Percentiles rank a stretch among this genome's conserved stretches.
These are phyloP conservation scores for Esteya vermicola DNA, from an alignment of 2,329 filamentous ascomycete genomes.

Conservation along the genomic window DNA sequence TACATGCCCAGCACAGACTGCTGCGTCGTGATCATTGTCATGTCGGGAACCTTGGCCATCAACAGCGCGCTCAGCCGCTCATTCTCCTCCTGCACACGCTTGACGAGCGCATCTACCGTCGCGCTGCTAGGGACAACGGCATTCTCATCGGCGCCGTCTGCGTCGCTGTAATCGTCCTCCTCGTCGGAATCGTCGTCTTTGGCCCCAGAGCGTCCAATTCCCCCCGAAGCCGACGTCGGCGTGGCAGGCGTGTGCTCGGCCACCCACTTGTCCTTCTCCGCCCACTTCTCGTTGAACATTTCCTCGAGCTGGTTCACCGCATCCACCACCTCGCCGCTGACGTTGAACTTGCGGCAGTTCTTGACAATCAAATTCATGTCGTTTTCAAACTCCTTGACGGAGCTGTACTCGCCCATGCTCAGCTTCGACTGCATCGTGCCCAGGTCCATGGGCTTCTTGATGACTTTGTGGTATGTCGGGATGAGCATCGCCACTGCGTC, in stretches of 20 bases:
- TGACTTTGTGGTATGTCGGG: slow-evolving; percentile 79
- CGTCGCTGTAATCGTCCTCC: slow-evolving; percentile 53
- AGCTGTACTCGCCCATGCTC: slow-evolving; percentile 63
- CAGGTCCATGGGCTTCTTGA: slow-evolving; percentile 96
- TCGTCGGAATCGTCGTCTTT: slow-evolving; percentile 61
- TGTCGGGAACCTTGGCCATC: slow-evolving; percentile 32
- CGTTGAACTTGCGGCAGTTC: slow-evolving; percentile 89
- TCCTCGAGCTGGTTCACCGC: slow-evolving; percentile 61
- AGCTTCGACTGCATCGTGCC: slow-evolving; percentile 69
- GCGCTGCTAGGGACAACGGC: slow-evolving; percentile 25
- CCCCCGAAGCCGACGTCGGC: slow-evolving; percentile 1
- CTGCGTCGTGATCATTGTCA: slow-evolving; percentile 38
- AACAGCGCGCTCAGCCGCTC: slow-evolving; percentile 41
- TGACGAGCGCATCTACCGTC: slow-evolving; percentile 38
- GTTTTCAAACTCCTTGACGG: slow-evolving; percentile 69
- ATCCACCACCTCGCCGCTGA: slow-evolving; percentile 10
- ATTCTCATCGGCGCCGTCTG: slow-evolving; percentile 44
- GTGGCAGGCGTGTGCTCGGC: slow-evolving; percentile 39
- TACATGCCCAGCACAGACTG: slow-evolving; percentile 49
- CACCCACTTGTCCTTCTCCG: slow-evolving; percentile 68
- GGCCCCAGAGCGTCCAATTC: slow-evolving; percentile 39
- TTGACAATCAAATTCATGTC: slow-evolving; percentile 72
- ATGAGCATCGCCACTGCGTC: slow-evolving; percentile 91
- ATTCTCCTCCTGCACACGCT: slow-evolving; percentile 40
- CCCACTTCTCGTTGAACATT: slow-evolving; percentile 63